These are phyloP conservation scores for Polygonum maritimum DNA, from an alignment of 148 eudicot genomes.

Conservation along the genomic window DNA sequence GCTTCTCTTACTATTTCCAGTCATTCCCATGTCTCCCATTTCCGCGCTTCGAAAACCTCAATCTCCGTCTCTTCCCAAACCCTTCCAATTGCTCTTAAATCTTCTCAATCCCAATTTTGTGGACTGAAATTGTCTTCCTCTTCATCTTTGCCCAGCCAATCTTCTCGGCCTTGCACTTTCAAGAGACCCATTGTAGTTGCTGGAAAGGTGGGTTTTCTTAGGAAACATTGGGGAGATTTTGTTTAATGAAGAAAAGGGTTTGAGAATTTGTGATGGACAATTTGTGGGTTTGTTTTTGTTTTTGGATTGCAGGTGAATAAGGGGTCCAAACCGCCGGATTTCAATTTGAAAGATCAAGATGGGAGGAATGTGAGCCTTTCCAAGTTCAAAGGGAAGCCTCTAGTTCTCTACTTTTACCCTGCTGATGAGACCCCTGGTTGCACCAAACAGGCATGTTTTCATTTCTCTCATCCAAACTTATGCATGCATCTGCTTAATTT, in stretches of 20 bases:
- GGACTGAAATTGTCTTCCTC: conserved; percentile 40
- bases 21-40: conserved; percentile 30
- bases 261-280: background rate
- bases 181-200: conserved; percentile 24
- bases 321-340: conserved; percentile 64
- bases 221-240: background rate
- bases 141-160: conserved; percentile 24
- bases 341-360: conserved; percentile 82
- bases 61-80: conserved; percentile 23
- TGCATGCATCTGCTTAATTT: background rate
- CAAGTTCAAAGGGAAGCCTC: conserved; percentile 89
- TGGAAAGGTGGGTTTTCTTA: conserved; percentile 38
- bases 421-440: conserved; percentile 99
- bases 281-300: background rate
- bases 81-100: conserved; percentile 31
- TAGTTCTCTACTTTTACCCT: conserved; percentile 89
- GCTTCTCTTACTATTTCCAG: conserved; percentile 50
- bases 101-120: conserved; percentile 53
- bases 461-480: too few species aligned
- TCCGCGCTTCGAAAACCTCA: conserved; percentile 32
- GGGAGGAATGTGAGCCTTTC: conserved; percentile 77
- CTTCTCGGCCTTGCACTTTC: conserved; percentile 20
- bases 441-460: conserved; percentile 72
- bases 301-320: conserved; percentile 48
- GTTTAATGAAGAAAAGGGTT: background rate